phyloP scores from a whole-genome alignment of 805 yeast genomes.

The Candida broadrunensis region DNA sequence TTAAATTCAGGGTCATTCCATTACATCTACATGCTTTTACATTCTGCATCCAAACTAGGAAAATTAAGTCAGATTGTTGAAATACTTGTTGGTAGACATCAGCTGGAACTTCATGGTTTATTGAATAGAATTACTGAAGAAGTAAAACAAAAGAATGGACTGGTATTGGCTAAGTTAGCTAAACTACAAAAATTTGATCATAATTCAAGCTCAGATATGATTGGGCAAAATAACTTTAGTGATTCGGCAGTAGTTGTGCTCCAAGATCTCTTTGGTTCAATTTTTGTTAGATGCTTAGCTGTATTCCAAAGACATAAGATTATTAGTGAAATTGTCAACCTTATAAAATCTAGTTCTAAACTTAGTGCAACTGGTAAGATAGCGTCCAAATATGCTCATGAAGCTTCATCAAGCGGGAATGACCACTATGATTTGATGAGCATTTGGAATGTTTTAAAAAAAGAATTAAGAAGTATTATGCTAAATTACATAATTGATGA shows the following conservation, averaged over 20 bases:
- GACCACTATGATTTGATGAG: background rate
- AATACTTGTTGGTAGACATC: conserved; percentile 50
- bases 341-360: conserved; percentile 21
- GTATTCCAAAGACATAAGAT: conserved; percentile 71
- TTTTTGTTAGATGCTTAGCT: conserved; percentile 61
- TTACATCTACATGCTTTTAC: conserved; percentile 52
- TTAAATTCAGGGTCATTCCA: conserved; percentile 43
- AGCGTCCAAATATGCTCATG: background rate
- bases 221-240: conserved; percentile 30
- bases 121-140: conserved; percentile 64
- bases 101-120: conserved; percentile 62
- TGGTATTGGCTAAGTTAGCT: conserved; percentile 22
- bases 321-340: conserved; percentile 52
- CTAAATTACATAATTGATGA: conserved; percentile 30
- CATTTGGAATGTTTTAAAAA: conserved; percentile 30
- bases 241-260: conserved; percentile 55
- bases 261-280: conserved; percentile 66
- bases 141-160: conserved; percentile 53
- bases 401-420: background rate
- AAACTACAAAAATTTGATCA: conserved; percentile 30
- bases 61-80: conserved; percentile 58
- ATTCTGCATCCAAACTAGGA: conserved; percentile 58
- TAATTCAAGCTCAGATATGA: conserved; percentile 14
- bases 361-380: conserved; percentile 5
- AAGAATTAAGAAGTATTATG: conserved; percentile 31